Evolutionary conservation across 1,284 basidiomycete genomes (phyloP), one percentile per base, ranked within the genome.

Genomic region (Mycosarcoma mackinlayi): DNA sequence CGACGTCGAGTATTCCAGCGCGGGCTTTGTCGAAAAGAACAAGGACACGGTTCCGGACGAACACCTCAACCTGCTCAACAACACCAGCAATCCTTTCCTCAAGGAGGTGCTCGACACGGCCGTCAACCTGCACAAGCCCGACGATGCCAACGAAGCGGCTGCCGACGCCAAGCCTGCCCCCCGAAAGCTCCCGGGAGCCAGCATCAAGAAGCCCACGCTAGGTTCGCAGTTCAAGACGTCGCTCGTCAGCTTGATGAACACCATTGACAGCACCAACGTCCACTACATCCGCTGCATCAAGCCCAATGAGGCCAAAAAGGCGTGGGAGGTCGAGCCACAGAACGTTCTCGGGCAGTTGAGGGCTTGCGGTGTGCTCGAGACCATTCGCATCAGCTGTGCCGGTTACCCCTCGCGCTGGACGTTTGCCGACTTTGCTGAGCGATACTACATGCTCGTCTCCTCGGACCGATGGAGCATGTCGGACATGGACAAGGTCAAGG

Each of bases 201-300:
- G 88, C 2, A 86, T 88, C 39, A 91, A 88, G 84, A 98, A 98
- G 83, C 96, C 94, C 0, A 98, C 96, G 0, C 90, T 98, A 62
- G 96, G 96, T 21, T 95, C 93, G 6, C 98, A 98, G 82, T 99
- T 99, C 88, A 98, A 98, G 84, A 89, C 90, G 5, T 98, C 94
- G 0, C 85, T 99, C 44, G 91, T 93, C 82, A 91, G 89, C 51
- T 86, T 99, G 42, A 99, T 98, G 95, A 92, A 95, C 47, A 99
- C 96, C 1, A 91, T 98, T 75, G 92, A 93, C 78, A 90, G 92
- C 66, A 99, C 96, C 21, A 98, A 98, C 78, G 96, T 97, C 1
- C 96, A 99, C 83, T 99, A 99, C 83, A 99, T 99, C 78, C 90
- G 96, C 52, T 99, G 96, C 84, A 98, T 99, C 87, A 99, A 99